Base-by-base conservation (phyloP, 1,284 basidiomycete genomes). In the Trichosporon sp. region DNA sequence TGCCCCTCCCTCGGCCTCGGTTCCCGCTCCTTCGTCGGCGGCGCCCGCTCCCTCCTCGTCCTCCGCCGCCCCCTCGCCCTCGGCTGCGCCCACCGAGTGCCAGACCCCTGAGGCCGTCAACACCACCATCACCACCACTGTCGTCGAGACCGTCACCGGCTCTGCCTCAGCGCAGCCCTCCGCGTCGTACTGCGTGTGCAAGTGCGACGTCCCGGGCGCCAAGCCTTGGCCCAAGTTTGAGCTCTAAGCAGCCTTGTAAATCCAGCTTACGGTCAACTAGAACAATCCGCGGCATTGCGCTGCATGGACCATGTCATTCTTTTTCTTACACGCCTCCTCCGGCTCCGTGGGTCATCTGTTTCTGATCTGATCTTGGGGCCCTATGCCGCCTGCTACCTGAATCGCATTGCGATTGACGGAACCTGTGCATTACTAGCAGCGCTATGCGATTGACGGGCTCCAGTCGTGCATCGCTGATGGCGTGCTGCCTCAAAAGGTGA, bases 141-240 rank as follows among this genome's bases (percentile, higher is more conserved):
- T 29, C n/a, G 42, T 18, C 21, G 34, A 23, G 66, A 67, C 66
- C 66, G 47, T 64, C 42, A 56, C 66, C 18, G 66, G n/a, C 9
- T 23, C 53, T 13, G 6, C 53, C 56, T 12, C 35, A 15, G 11
- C 35, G 4, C 51, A 38, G 62, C 31, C 64, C 47, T 56, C 56
- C 25, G 21, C 32, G 34, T 34, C n/a, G 8, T 44, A 64, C 62
- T 67, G 66, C 62, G n/a, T 67, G 27, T 64, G 62, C 66, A 31
- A 32, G 18, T 67, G 66, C 47, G 47, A 62, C 47, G 47, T 42
- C 47, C 27, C 62, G 7, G 66, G 66, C 31, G 62, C 66, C 62
- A 67, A 67, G 66, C 66, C 66, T 32, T 56, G 63, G 62, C 66
- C 66, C 62, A 67, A 64, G 66, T 56, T 67, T 18, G 66, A 67